phyloP scores from a whole-genome alignment of 2,329 filamentous ascomycete genomes.

The Seiridium unicorne region DNA sequence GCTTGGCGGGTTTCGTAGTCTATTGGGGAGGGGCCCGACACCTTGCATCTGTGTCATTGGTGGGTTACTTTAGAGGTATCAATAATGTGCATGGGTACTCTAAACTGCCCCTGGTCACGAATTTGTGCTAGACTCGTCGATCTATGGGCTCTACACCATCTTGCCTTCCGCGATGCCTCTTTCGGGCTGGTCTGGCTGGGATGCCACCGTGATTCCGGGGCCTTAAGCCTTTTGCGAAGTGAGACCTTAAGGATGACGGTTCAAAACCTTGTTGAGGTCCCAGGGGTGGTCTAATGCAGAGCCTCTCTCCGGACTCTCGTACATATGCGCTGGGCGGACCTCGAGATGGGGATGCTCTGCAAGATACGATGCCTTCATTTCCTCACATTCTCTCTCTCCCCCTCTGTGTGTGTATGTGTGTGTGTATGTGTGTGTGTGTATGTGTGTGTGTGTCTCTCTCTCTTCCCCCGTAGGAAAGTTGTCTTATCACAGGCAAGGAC shows the following conservation, averaged over 20 bases:
- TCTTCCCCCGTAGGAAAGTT: not conserved
- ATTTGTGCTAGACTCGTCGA: conserved; percentile 4
- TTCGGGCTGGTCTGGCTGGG: not conserved
- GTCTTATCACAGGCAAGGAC: too few species aligned
- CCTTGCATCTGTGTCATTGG: conserved; percentile 7
- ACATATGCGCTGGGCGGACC: not conserved
- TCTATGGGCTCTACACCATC: not conserved
- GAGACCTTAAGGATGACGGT: not conserved
- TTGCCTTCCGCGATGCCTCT: conserved; percentile 1
- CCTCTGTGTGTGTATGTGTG: not conserved
- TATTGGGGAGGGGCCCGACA: conserved; percentile 5
- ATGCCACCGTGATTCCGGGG: not conserved
- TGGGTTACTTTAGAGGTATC: conserved; percentile 7
- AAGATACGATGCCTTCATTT: not conserved
- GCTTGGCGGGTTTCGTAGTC: conserved; percentile 8
- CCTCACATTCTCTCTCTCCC: not conserved
- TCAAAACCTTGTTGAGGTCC: conserved; percentile 6
- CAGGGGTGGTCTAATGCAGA: conserved; percentile 5
- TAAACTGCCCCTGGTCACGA: conserved; percentile 9
- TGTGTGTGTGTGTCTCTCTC: not conserved
- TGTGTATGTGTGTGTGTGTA: too few species aligned
- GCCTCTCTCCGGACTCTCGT: not conserved
- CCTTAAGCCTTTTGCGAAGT: not conserved
- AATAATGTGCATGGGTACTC: conserved; percentile 1
- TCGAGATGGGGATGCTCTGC: not conserved